A percentile compares a stretch with the other conserved stretches of the same genome.
Evolutionary conservation across 768 basidiomycete genomes (phyloP).

Genomic region (Kwoniella europaea): DNA sequence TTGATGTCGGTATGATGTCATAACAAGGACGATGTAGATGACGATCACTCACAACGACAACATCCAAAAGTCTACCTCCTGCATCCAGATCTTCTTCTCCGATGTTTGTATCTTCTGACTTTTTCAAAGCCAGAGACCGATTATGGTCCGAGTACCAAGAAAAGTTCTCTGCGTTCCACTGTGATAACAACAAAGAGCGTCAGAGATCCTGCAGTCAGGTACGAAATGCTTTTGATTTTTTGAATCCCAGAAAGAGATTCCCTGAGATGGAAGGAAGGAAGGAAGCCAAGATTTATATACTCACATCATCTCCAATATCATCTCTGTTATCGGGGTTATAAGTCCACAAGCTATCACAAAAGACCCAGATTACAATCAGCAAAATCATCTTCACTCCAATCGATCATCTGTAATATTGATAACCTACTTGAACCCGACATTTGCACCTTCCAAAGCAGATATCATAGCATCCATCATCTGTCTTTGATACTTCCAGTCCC

Average conservation of each 20-base stretch:
- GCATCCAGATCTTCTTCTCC: conserved; percentile 68
- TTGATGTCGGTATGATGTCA: background rate
- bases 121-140: conserved; percentile 26
- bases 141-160: conserved; percentile 76
- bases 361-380: background rate
- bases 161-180: conserved; percentile 97
- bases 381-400: background rate
- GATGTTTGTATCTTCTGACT: conserved; percentile 18
- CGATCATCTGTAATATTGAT: background rate
- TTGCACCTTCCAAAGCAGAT: conserved; percentile 74
- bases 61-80: conserved; percentile 75
- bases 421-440: conserved; percentile 84
- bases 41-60: conserved; percentile 65
- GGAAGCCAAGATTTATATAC: conserved; percentile 2
- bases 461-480: conserved; percentile 95
- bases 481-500: conserved; percentile 79
- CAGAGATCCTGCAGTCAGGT: background rate
- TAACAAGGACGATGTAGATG: background rate
- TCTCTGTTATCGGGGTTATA: conserved; percentile 90
- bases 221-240: background rate
- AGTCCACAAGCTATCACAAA: conserved; percentile 76
- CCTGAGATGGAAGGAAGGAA: background rate
- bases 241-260: background rate
- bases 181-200: background rate
- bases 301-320: conserved; percentile 67